A percentile compares a stretch with the other conserved stretches of the same genome.
phyloP scores from a whole-genome alignment of 2,329 filamentous ascomycete genomes.

The Tolypocladium amazonense region DNA sequence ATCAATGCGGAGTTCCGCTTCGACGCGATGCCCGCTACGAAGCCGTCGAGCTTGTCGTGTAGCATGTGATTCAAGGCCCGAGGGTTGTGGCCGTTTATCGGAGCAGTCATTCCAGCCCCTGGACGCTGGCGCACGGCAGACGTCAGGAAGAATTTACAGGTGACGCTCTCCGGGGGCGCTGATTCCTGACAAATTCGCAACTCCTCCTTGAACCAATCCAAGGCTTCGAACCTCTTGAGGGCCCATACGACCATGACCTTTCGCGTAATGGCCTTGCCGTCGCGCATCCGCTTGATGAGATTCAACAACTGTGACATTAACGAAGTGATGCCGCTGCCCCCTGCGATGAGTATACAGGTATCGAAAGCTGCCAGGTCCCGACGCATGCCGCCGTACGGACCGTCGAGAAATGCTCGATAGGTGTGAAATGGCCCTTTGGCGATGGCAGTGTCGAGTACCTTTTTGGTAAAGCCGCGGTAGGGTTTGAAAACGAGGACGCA shows the following conservation, averaged over 20 bases:
- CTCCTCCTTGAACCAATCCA: constrained; percentile 98
- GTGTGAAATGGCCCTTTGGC: constrained; percentile 84
- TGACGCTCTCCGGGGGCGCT: constrained; percentile 78
- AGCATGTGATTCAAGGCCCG: constrained; percentile 64
- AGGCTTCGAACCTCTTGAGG: constrained; percentile 78
- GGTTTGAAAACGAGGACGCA: constrained; percentile 87
- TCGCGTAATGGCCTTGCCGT: constrained; percentile 86
- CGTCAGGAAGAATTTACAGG: constrained; percentile 92
- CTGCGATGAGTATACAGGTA: constrained; percentile 84
- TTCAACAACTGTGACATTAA: constrained; percentile 85
- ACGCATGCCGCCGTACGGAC: constrained; percentile 91
- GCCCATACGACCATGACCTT: constrained; percentile 92
- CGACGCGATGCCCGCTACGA: constrained; percentile 75
- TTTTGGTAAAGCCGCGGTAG: constrained; percentile 80
- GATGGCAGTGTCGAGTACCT: constrained; percentile 71
- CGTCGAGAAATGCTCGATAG: constrained; percentile 85
- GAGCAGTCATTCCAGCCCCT: constrained; percentile 32
- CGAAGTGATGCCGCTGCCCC: constrained; percentile 89
- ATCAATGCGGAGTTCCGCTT: constrained; percentile 82
- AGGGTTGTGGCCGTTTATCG: constrained; percentile 19
- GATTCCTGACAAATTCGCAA: constrained; percentile 83
- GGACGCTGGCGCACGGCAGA: constrained; percentile 38
- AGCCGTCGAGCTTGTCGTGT: constrained; percentile 79
- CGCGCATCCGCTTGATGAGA: constrained; percentile 92
- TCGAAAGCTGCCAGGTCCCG: constrained; percentile 86